Evolutionary conservation across 257 asterid genomes (phyloP), one percentile per base, ranked within the genome.

Genomic region (Verbascum thapsus): DNA sequence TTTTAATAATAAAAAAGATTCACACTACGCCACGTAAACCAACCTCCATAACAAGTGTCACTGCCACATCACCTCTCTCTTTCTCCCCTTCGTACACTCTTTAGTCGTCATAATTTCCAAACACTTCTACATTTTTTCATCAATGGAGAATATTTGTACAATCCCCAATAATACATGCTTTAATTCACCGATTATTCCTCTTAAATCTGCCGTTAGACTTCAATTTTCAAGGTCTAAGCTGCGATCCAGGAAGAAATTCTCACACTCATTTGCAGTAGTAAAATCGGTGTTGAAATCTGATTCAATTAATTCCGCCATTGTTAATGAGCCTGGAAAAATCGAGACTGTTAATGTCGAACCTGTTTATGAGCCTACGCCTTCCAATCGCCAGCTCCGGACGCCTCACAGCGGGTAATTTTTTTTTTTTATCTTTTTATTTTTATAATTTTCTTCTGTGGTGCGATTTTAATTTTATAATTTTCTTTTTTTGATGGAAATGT

Each of bases 401-500:
- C 97, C 96, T 73, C 99, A 92, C 80, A 89, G 97, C 86, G 99
- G 99, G 99, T 92, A 72, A 70, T 26, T 4, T n/a, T 13, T 50
- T 35, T 40, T 11, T 34, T 56, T 10, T n/a, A 63, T 10, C 11
- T 11, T 51, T 17, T 38, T 41, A 15, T 11, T 13, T 17, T 2
- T 0, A 12, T 15, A 10, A 19, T 49, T 3, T 13, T 34, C 2
- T 51, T 53, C 8, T 12, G 8, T 45, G 17, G 18, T 7, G 30
- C 12, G 10, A 60, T 13, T 51, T 37, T 37, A 5, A 17, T 8
- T 10, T 60, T 8, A 13, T 26, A 22, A 67, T 10, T 22, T 38
- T 38, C 1, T n/a, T 61, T 53, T 40, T 10, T 6, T 19, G 3
- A 37, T 18, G 5, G 49, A 19, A 20, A 53, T 20, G 13, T 6